Percentiles rank a stretch among this genome's conserved stretches.
Evolutionary conservation across 805 yeast genomes (phyloP).

Genomic region (Schizosaccharomyces lindneri): DNA sequence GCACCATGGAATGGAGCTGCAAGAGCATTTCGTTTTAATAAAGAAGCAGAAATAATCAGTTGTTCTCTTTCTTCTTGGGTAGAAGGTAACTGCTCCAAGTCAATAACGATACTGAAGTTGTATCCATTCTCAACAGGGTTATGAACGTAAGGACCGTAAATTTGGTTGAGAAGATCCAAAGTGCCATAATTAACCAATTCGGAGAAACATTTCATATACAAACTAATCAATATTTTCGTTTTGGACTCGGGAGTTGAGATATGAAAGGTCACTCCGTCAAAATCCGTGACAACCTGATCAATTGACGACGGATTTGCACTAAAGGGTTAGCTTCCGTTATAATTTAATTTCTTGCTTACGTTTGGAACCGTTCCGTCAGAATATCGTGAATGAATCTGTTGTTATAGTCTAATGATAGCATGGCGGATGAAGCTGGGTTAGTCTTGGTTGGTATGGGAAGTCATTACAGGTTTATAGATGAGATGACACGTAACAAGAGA

Average conservation of each 20-base stretch:
- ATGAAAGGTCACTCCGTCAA: slow-evolving; percentile 87
- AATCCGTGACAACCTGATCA: slow-evolving; percentile 80
- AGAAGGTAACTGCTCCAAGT: slow-evolving; percentile 19
- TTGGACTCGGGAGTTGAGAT: slow-evolving; percentile 67
- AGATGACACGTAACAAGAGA: too few relatives aligned
- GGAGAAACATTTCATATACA: slow-evolving; percentile 51
- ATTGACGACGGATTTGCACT: slow-evolving; percentile 13
- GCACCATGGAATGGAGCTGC: slow-evolving; percentile 87
- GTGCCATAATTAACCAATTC: slow-evolving; percentile 46
- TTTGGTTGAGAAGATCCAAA: slow-evolving; percentile 18
- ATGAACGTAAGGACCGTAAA: slow-evolving; percentile 18
- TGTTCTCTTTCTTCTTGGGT: neutral
- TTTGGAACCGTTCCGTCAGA: slow-evolving; percentile 31
- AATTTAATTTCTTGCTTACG: slow-evolving; percentile 21
- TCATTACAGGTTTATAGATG: too few relatives aligned
- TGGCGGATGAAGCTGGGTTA: slow-evolving; percentile 13
- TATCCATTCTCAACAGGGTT: slow-evolving; percentile 46
- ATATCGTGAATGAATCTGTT: slow-evolving; percentile 65
- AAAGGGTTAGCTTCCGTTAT: slow-evolving; percentile 4
- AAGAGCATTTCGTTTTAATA: slow-evolving; percentile 62
- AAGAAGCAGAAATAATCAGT: slow-evolving; percentile 28
- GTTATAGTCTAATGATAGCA: slow-evolving; percentile 70
- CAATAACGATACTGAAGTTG: slow-evolving; percentile 52
- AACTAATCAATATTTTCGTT: slow-evolving; percentile 36
- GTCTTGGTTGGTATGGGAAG: neutral